Evolutionary conservation across 2,329 filamentous ascomycete species (phyloP).

Genomic region (Alternaria sp.): DNA sequence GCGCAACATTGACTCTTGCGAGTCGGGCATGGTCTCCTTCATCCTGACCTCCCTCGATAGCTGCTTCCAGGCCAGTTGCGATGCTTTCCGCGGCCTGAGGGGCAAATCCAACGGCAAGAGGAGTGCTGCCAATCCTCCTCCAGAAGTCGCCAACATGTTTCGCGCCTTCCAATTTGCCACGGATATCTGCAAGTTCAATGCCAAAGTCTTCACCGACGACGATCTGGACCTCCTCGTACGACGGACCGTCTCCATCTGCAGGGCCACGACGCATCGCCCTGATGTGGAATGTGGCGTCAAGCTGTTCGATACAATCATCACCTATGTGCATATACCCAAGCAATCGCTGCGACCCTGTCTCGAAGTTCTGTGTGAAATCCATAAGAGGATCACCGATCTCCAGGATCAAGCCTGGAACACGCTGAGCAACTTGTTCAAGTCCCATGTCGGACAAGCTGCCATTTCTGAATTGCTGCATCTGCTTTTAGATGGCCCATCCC

Average conservation of each 20-base stretch:
- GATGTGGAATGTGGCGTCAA: conserved; percentile 72
- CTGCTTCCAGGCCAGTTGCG: conserved; percentile 42
- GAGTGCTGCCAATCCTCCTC: conserved; percentile 22
- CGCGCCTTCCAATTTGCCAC: conserved; percentile 70
- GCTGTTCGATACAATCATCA: conserved; percentile 73
- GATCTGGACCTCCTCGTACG: conserved; percentile 68
- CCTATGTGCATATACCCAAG: conserved; percentile 72
- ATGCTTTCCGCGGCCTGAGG: conserved; percentile 28
- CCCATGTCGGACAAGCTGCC: conserved; percentile 74
- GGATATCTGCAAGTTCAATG: conserved; percentile 78
- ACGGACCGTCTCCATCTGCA: conserved; percentile 69
- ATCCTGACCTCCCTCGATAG: conserved; percentile 39
- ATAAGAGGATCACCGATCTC: conserved; percentile 67
- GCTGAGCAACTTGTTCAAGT: conserved; percentile 72
- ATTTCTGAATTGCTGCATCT: conserved; percentile 70
- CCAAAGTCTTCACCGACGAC: conserved; percentile 68
- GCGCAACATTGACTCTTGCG: conserved; percentile 48
- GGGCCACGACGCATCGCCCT: conserved; percentile 67
- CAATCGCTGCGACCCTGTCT: conserved; percentile 69
- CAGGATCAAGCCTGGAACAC: conserved; percentile 72
- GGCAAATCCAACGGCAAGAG: conserved; percentile 38
- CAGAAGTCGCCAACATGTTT: conserved; percentile 52
- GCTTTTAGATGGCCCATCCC: conserved; percentile 34
- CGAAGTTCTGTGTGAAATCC: conserved; percentile 74
- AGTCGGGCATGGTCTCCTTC: conserved; percentile 43